Conservation (phyloP, 257 asterid species). For the Sherardia arvensis region DNA sequence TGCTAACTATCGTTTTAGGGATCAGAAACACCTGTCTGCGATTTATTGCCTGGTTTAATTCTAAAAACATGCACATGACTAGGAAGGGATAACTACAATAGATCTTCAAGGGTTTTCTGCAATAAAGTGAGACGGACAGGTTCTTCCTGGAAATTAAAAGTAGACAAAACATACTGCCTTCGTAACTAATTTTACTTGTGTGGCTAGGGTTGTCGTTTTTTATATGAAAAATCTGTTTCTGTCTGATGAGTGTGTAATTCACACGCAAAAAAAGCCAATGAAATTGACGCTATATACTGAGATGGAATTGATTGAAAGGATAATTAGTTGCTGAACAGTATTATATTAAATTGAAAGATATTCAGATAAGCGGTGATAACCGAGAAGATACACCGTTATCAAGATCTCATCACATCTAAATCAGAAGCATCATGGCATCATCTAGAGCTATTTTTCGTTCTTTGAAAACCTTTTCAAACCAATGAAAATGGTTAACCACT, state of each 20-base stretch:
- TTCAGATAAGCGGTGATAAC: no score
- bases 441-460: no score
- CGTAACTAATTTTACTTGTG: neutral
- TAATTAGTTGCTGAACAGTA: no score
- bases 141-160: neutral
- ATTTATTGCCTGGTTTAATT: neutral
- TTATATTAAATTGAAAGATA: no score
- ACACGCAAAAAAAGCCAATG: neutral
- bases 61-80: neutral
- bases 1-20: neutral
- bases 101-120: neutral
- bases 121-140: conserved; percentile 2
- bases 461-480: no score
- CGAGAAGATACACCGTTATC: no score
- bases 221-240: neutral
- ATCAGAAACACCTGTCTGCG: neutral
- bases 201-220: neutral
- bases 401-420: no score
- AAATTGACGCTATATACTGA: neutral
- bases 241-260: neutral
- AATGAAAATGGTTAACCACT: no score
- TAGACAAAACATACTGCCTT: neutral
- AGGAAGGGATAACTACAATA: neutral
- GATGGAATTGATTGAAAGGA: no score
- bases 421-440: no score